A percentile compares a stretch with the other conserved stretches of the same genome.
Conservation (phyloP, 1,284 basidiomycete species). For the Marasmius fiardii region DNA sequence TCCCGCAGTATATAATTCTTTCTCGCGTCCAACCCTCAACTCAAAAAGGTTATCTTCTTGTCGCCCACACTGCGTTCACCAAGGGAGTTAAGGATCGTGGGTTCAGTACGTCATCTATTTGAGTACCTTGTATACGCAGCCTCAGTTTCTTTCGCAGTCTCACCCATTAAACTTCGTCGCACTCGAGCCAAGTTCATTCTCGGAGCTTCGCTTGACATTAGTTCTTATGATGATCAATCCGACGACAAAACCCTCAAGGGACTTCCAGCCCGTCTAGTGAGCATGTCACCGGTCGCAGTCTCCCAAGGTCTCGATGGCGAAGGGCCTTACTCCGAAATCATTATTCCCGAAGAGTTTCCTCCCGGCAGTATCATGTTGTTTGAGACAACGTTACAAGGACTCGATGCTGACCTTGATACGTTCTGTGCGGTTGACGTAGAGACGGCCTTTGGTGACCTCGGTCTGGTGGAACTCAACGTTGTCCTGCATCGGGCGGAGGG, state of each 20-base stretch:
- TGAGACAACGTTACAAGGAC: conserved; percentile 73
- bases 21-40: conserved; percentile 89
- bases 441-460: conserved; percentile 71
- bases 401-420: conserved; percentile 63
- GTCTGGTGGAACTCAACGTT: conserved; percentile 85
- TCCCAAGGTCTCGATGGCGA: conserved; percentile 60
- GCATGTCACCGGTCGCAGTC: conserved; percentile 52
- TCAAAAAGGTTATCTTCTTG: conserved; percentile 87
- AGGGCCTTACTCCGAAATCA: conserved; percentile 74
- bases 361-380: conserved; percentile 92
- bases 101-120: conserved; percentile 44
- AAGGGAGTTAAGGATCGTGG: conserved; percentile 81
- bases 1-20: conserved; percentile 79
- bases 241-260: conserved; percentile 65
- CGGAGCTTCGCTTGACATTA: conserved; percentile 72
- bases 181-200: conserved; percentile 79
- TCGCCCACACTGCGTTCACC: conserved; percentile 87
- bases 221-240: conserved; percentile 56
- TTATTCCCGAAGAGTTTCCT: conserved; percentile 83
- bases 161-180: conserved; percentile 78
- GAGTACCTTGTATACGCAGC: neutral
- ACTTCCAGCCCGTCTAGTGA: conserved; percentile 68
- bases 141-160: conserved; percentile 47
- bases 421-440: conserved; percentile 69
- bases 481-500: conserved; percentile 81